Evolutionary conservation across 345 rosid species (phyloP), one percentile per base, ranked within the genome.

Genomic region (Euphorbia tirucalli): DNA sequence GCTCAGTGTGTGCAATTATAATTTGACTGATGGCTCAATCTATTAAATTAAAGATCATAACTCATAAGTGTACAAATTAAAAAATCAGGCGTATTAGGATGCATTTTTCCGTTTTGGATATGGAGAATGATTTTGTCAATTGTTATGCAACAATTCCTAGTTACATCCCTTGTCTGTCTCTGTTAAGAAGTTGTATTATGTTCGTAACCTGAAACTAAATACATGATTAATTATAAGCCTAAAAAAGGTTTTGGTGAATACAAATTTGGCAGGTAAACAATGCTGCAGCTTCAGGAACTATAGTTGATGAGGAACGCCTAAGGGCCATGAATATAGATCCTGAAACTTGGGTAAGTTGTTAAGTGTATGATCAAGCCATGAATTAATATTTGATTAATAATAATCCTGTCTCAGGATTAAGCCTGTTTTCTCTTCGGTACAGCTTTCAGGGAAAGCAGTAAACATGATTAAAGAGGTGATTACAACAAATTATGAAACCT

Each of bases 251-350:
- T 37, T 62, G 66, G 24, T 16, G 0, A 27, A 30, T 66, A 35
- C 27, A 27, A 15, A 5, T 62, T 52, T 11, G 30, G 69, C 83
- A 80, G 83, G 91, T 84, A 15, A 82, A 82, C 61, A 87, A 85
- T 68, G 89, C 87, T 14, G 89, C 82, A 66, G 78, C 75, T 41
- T 72, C 71, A 6, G 86, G 85, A 9, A 84, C 71, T 16, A 69
- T 69, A 3, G 81, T 71, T 43, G 83, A 83, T 43, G 85, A 68
- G 67, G 83, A 83, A 28, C 70, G 30, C 61, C 75, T 83, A 3
- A 83, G 59, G 81, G 85, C 84, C 21, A 21, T 85, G 62, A 78
- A 84, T 28, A 80, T 87, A 72, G 83, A 82, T 54, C 69, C 86
- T 14, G 61, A 76, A 63, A 61, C 76, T 37, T 83, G 87, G 86